Percentiles rank a stretch among this genome's conserved stretches.
phyloP scores from a whole-genome alignment of 768 basidiomycete genomes.

The Panus rudis region DNA sequence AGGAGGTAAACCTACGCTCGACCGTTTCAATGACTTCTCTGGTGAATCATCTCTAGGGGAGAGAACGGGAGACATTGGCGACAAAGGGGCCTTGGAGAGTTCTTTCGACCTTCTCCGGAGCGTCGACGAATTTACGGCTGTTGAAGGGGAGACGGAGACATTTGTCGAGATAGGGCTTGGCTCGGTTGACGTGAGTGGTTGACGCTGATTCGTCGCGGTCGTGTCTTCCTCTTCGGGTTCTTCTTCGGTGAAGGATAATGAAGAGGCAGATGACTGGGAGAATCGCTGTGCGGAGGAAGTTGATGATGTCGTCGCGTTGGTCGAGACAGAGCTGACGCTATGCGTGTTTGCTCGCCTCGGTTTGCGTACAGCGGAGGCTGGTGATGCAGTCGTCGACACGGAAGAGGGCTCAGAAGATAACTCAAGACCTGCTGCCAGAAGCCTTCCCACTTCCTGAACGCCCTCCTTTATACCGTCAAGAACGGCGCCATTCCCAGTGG shows the following conservation, averaged over 20 bases:
- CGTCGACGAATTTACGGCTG: conserved; percentile 17
- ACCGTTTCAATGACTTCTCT: too few relatives aligned
- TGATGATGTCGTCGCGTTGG: conserved; percentile 19
- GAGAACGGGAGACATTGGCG: too few relatives aligned
- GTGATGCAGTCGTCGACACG: conserved; percentile 9
- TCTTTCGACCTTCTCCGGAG: conserved; percentile 19
- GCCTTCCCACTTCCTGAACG: conserved; percentile 49
- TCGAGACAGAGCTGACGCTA: conserved; percentile 28
- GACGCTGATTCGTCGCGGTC: conserved; percentile 33
- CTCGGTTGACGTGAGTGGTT: conserved; percentile 9
- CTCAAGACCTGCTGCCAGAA: conserved; percentile 44
- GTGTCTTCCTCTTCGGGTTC: conserved; percentile 27
- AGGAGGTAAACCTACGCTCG: too few relatives aligned
- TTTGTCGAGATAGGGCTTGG: conserved; percentile 5
- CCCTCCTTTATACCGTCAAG: conserved; percentile 62
- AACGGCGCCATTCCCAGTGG: conserved; percentile 27
- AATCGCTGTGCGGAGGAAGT: conserved; percentile 25
- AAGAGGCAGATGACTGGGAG: conserved; percentile 42
- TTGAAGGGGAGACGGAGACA: conserved; percentile 15
- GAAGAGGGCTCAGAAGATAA: conserved; percentile 20
- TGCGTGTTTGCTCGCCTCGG: conserved; percentile 16
- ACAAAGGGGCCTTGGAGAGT: too few relatives aligned
- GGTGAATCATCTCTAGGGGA: too few relatives aligned
- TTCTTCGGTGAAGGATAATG: conserved; percentile 21
- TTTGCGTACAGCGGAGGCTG: conserved; percentile 11